A percentile compares a stretch with the other conserved stretches of the same genome.
phyloP scores from a whole-genome alignment of 257 asterid species.

The Gentiana straminea region DNA sequence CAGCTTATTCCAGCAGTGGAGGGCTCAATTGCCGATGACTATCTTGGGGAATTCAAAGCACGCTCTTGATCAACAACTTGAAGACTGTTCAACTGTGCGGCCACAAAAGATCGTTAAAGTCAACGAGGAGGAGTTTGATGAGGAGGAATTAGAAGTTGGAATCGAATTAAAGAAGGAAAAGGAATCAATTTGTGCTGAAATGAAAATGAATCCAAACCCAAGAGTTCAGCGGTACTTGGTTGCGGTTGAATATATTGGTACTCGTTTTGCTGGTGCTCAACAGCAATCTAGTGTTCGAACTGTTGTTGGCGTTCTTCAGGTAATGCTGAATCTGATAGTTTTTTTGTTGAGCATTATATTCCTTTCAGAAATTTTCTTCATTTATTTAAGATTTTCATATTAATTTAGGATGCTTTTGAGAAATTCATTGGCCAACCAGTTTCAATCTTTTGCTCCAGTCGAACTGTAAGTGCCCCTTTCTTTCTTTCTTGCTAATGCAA shows the following conservation, averaged over 20 bases:
- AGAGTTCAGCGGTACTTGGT: constrained; percentile 54
- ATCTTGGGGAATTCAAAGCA: constrained; percentile 11
- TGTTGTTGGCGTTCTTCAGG: constrained; percentile 80
- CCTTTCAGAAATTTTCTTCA: neutral
- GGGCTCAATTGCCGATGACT: constrained; percentile 20
- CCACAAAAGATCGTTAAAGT: constrained; percentile 39
- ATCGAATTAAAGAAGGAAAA: constrained; percentile 7
- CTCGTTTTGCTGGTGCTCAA: constrained; percentile 85
- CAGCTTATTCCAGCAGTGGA: too few relatives aligned
- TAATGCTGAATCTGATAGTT: constrained; percentile 4
- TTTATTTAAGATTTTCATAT: neutral
- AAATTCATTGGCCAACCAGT: constrained; percentile 83
- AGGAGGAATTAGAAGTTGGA: constrained; percentile 15
- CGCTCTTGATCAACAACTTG: constrained; percentile 20
- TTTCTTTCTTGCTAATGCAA: neutral
- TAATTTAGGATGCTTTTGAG: constrained; percentile 56
- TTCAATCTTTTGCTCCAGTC: constrained; percentile 72
- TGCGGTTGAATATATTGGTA: constrained; percentile 84
- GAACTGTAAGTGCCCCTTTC: constrained; percentile 55
- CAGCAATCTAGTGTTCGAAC: constrained; percentile 62
- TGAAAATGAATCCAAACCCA: constrained; percentile 43
- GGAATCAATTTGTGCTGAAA: constrained; percentile 5
- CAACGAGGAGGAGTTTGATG: constrained; percentile 19
- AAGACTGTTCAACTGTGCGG: constrained; percentile 27
- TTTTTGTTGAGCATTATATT: neutral